Evolutionary conservation across 2,329 filamentous ascomycete species (phyloP).

Genomic region (Aspergillus persii): DNA sequence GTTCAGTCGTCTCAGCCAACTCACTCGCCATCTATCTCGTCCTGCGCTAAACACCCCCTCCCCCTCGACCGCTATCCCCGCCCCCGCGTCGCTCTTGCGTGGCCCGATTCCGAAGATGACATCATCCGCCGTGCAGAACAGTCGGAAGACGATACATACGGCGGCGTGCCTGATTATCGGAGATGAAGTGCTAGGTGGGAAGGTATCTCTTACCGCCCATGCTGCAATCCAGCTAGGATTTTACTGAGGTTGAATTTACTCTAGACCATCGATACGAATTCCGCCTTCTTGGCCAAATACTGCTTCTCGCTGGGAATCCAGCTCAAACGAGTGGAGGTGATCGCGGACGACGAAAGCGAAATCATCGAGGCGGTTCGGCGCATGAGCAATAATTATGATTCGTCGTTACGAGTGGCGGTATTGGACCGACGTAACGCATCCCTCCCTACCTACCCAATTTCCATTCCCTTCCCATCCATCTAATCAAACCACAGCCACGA

Average conservation of each 20-base stretch:
- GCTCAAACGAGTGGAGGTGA: slow-evolving; percentile 85
- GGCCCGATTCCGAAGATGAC: slow-evolving; percentile 36
- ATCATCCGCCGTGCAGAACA: slow-evolving; percentile 39
- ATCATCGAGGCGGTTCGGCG: slow-evolving; percentile 83
- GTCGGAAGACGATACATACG: slow-evolving; percentile 69
- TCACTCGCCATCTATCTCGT: slow-evolving; percentile 68
- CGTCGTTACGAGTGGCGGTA: slow-evolving; percentile 91
- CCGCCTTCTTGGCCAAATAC: slow-evolving; percentile 62
- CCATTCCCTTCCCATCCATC: too few species aligned
- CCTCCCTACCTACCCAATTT: not conserved
- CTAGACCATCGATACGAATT: slow-evolving; percentile 66
- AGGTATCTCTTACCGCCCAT: slow-evolving; percentile 54
- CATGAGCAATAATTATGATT: slow-evolving; percentile 90
- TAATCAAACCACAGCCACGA: slow-evolving; percentile 65
- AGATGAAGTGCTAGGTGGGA: slow-evolving; percentile 94
- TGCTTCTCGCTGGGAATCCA: slow-evolving; percentile 65
- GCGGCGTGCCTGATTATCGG: slow-evolving; percentile 93
- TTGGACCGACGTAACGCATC: slow-evolving; percentile 79
- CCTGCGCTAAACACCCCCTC: slow-evolving; percentile 56
- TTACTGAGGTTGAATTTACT: not conserved
- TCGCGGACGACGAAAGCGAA: slow-evolving; percentile 85
- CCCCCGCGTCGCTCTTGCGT: slow-evolving; percentile 15
- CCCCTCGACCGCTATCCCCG: slow-evolving; percentile 39
- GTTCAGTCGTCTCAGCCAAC: slow-evolving; percentile 72
- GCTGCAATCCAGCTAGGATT: too few species aligned